phyloP scores from a whole-genome alignment of 352 stramenopile species.

The Pythium plurisporium region DNA sequence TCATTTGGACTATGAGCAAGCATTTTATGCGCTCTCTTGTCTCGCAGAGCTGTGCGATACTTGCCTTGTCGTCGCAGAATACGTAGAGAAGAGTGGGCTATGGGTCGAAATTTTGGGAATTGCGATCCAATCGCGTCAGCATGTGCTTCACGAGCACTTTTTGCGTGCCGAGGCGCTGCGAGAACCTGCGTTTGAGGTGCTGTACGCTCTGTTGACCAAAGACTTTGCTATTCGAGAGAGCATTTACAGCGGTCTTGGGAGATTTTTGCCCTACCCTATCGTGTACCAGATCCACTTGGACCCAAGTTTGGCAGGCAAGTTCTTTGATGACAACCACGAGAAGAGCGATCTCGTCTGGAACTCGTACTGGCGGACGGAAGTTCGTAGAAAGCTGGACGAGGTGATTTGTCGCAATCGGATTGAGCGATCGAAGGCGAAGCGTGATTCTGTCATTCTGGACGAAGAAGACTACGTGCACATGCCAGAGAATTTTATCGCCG shows the following conservation, averaged over 20 bases:
- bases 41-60: slow-evolving; percentile 75
- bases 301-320: slow-evolving; percentile 58
- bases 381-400: slow-evolving; percentile 69
- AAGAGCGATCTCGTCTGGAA: slow-evolving; percentile 86
- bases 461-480: slow-evolving; percentile 61
- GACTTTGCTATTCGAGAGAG: slow-evolving; percentile 57
- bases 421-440: slow-evolving; percentile 67
- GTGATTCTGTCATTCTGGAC: slow-evolving; percentile 71
- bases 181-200: slow-evolving; percentile 74
- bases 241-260: slow-evolving; percentile 68
- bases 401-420: slow-evolving; percentile 76
- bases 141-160: slow-evolving; percentile 81
- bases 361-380: slow-evolving; percentile 64
- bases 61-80: slow-evolving; percentile 67
- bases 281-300: slow-evolving; percentile 83
- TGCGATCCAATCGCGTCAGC: slow-evolving; percentile 69
- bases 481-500: slow-evolving; percentile 64
- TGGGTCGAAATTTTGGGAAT: slow-evolving; percentile 81
- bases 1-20: slow-evolving; percentile 76
- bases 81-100: slow-evolving; percentile 63
- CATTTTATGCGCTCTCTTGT: slow-evolving; percentile 70
- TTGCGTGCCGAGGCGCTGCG: slow-evolving; percentile 67
- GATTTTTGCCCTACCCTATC: slow-evolving; percentile 76
- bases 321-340: slow-evolving; percentile 82
- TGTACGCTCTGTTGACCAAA: slow-evolving; percentile 74